Evolutionary conservation across 306 rosid species (phyloP).

Genomic region (Vigna unguiculata): DNA sequence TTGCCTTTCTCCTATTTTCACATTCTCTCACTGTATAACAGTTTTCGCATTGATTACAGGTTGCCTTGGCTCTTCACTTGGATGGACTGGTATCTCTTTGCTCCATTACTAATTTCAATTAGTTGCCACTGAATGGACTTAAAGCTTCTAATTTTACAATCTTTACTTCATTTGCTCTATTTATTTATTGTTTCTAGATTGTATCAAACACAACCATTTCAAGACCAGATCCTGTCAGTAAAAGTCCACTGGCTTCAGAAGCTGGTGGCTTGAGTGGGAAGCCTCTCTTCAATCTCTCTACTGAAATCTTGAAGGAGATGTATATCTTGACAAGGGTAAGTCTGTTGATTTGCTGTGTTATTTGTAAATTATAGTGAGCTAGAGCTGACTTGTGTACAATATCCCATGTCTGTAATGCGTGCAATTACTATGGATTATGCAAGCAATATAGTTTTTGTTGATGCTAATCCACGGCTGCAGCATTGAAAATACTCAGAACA

Average conservation of each 20-base stretch:
- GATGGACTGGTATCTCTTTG: constrained; percentile 86
- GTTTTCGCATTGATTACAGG: constrained; percentile 61
- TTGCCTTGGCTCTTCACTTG: constrained; percentile 85
- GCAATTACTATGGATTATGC: constrained; percentile 9
- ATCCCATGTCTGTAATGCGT: constrained; percentile 25
- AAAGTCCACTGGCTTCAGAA: constrained; percentile 72
- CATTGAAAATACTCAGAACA: constrained; percentile 13
- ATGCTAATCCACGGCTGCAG: constrained; percentile 7
- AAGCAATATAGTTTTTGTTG: not conserved
- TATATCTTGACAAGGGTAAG: constrained; percentile 89
- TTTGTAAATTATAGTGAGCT: constrained; percentile 25
- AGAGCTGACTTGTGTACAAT: not conserved
- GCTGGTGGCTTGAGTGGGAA: constrained; percentile 98
- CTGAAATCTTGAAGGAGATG: constrained; percentile 84
- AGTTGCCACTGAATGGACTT: not conserved
- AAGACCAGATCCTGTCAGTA: constrained; percentile 72
- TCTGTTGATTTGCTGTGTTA: constrained; percentile 34
- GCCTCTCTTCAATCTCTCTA: constrained; percentile 83
- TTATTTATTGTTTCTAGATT: constrained; percentile 58
- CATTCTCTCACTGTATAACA: constrained; percentile 41
- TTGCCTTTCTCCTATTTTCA: constrained; percentile 22
- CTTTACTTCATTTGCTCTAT: constrained; percentile 27
- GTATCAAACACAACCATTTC: constrained; percentile 95
- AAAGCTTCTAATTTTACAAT: constrained; percentile 25
- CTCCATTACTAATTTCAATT: constrained; percentile 32